These are phyloP conservation scores for Neostapfia colusana DNA, from an alignment of 176 grass and related monocot species.

Conservation along the genomic window DNA sequence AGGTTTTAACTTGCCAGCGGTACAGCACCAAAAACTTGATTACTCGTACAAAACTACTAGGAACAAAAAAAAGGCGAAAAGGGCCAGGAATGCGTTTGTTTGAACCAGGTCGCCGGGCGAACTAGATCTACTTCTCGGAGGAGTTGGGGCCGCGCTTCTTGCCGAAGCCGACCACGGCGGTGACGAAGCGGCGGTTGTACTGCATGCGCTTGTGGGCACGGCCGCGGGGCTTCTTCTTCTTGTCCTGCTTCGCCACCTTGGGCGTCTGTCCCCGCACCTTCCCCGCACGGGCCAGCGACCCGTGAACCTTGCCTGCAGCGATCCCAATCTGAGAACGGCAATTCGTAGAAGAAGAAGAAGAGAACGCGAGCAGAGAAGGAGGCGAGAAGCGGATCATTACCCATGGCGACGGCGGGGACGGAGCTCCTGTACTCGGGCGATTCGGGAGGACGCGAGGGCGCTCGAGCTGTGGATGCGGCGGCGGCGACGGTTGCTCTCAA, in stretches of 20 bases:
- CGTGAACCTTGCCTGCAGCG: constrained; percentile 80
- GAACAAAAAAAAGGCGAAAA: not conserved
- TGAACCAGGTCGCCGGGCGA: not conserved
- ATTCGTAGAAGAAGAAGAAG: not conserved
- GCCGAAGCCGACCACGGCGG: constrained; percentile 81
- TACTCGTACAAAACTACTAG: not conserved
- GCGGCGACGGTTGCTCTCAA: not conserved
- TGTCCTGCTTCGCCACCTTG: constrained; percentile 91
- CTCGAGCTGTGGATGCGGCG: not conserved
- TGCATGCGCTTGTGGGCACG: constrained; percentile 85
- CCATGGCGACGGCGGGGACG: constrained; percentile 43
- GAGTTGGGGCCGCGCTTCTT: constrained; percentile 91
- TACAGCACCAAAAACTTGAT: constrained; percentile 18
- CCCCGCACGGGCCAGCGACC: constrained; percentile 75
- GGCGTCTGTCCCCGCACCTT: constrained; percentile 88
- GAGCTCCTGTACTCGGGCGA: not conserved
- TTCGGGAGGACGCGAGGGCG: not conserved
- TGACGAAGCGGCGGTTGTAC: constrained; percentile 93
- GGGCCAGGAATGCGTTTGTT: not conserved
- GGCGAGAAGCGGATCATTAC: constrained; percentile 35
- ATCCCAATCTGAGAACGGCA: not conserved
- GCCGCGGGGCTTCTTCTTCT: constrained; percentile 81
- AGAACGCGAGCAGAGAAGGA: not conserved
- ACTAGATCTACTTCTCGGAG: constrained; percentile 77
- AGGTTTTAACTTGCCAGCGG: constrained; percentile 8